Base-by-base conservation (phyloP, 2,329 filamentous ascomycete genomes). In the Colletotrichum melonis region DNA sequence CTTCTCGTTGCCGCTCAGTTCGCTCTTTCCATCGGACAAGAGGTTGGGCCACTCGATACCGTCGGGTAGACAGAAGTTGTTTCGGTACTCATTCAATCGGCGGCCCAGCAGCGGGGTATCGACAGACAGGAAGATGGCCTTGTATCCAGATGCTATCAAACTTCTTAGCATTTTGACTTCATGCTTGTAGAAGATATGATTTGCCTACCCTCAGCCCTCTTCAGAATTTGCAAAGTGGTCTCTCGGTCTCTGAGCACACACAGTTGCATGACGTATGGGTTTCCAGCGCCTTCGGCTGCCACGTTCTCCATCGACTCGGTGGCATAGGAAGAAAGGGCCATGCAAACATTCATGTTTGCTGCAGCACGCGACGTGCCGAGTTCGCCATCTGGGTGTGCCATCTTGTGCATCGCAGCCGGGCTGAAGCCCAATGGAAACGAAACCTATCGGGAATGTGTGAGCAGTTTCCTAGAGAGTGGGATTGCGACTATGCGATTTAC, bases 371-470 rank as follows among this genome's bases (percentile, higher is more conserved):
- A 84, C 0, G 86, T 88, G 1, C 83, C 88, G 2, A 85, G 69
- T 75, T 90, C 88, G 7, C 88, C 88, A 38, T 89, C 86, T 0
- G 82, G 80, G 75, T 89, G 88, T 1, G 87, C 88, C n/a, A 89
- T 81, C 52, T 84, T 82, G 70, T 89, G 88, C 80, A 89, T 88
- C 8, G 87, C 88, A 1, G 88, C 85, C 0, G 88, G 88, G n/a
- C 85, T 85, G 52, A 91, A 86, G 12, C 87, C 87, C 2, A 91
- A 80, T 0, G 89, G 89, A 3, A 90, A 82, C 1, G 82, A 77
- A 63, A 87, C 82, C 64, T 67, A 7, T 24, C 11, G 12, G 1
- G 8, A 22, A 19, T 1, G 26, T 14, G 19, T n/a, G 1, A 54
- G 8, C 5, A 24, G 9, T 19, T 11, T 52, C 9, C 22, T 52